Evolutionary conservation across 176 grass and related monocot genomes (phyloP).

Genomic region (Ensete ventricosum): DNA sequence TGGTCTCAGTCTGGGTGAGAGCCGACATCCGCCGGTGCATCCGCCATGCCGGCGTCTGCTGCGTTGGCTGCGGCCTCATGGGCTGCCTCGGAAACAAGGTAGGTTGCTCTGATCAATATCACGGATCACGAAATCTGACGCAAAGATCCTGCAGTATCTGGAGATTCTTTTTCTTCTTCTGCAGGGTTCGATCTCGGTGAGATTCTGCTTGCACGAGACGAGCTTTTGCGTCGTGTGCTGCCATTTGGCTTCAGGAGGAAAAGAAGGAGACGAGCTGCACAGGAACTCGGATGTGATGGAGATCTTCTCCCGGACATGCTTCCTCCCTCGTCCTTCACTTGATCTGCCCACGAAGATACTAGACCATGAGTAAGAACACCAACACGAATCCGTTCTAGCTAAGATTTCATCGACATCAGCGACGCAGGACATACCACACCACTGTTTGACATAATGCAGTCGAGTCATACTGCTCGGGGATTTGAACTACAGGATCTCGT

Average conservation of each 20-base stretch:
- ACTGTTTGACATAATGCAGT: conserved; percentile 34
- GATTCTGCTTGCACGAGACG: conserved; percentile 61
- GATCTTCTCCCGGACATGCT: conserved; percentile 71
- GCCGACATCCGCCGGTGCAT: conserved; percentile 46
- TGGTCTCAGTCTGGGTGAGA: conserved; percentile 62
- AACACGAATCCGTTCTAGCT: no score
- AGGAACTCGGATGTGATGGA: conserved; percentile 64
- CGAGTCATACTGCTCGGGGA: conserved; percentile 73
- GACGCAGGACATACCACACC: no score
- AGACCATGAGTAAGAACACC: conserved; percentile 59
- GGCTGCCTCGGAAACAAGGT: conserved; percentile 97
- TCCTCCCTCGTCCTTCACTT: conserved; percentile 26
- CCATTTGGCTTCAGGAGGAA: conserved; percentile 88
- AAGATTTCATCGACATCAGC: no score
- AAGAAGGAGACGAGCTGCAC: conserved; percentile 67
- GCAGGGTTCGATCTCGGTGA: conserved; percentile 78
- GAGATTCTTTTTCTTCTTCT: neutral
- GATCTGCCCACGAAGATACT: conserved; percentile 73
- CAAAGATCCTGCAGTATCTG: neutral
- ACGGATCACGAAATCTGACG: neutral
- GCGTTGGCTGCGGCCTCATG: conserved; percentile 83
- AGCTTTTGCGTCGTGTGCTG: conserved; percentile 94
- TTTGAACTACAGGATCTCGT: conserved; percentile 85
- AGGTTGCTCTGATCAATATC: neutral
- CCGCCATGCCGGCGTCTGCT: conserved; percentile 54